phyloP scores from a whole-genome alignment of 371 early-diverging fungal genomes.

The Lichtheimia ramosa region DNA sequence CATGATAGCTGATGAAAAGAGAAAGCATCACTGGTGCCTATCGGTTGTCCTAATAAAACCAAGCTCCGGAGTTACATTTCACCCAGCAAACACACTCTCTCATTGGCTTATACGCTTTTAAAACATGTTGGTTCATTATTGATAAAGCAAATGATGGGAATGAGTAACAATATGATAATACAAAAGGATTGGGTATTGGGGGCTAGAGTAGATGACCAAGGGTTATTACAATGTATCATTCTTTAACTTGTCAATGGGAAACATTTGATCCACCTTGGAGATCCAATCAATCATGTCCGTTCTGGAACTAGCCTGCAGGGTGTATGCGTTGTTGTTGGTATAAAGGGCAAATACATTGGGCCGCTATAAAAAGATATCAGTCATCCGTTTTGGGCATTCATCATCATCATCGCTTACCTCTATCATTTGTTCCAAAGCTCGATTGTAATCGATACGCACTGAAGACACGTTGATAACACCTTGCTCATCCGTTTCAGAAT shows the following conservation, averaged over 20 bases:
- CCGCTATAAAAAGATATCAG: constrained; percentile 36
- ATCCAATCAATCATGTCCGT: constrained; percentile 83
- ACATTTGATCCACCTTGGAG: constrained; percentile 68
- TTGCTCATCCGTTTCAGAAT: constrained; percentile 68
- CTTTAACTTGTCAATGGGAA: constrained; percentile 43
- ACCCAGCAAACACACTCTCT: too few relatives aligned
- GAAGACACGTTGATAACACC: constrained; percentile 76
- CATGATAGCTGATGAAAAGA: constrained; percentile 4
- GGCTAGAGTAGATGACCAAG: too few relatives aligned
- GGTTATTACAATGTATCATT: constrained; percentile 6
- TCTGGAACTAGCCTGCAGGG: constrained; percentile 70
- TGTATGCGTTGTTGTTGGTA: constrained; percentile 75
- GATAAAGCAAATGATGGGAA: too few relatives aligned
- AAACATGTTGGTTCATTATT: too few relatives aligned
- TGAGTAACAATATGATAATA: too few relatives aligned
- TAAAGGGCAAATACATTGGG: constrained; percentile 79
- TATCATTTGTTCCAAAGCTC: constrained; percentile 66
- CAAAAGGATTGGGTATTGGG: too few relatives aligned
- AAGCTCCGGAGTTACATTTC: too few relatives aligned
- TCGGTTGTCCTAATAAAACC: too few relatives aligned
- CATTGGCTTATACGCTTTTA: too few relatives aligned
- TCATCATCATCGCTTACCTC: constrained; percentile 35
- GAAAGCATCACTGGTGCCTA: not conserved
- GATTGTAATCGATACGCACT: constrained; percentile 71
- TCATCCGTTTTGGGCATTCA: not conserved